Percentiles rank a stretch among this genome's conserved stretches.
Evolutionary conservation across 495 filamentous ascomycete species (phyloP).

Genomic region (Penicillium antarcticum): DNA sequence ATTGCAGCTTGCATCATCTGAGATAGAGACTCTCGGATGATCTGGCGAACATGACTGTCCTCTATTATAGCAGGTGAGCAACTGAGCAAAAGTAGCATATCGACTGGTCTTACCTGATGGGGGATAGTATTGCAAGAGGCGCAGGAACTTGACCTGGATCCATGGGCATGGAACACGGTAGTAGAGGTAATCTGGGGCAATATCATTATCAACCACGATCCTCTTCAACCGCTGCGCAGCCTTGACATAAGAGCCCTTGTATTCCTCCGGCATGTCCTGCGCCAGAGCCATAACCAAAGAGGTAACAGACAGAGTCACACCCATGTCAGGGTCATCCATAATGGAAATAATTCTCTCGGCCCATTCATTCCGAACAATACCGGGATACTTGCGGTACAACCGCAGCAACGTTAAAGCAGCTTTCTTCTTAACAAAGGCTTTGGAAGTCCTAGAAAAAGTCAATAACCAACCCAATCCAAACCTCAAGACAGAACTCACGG

Average conservation of each 20-base stretch:
- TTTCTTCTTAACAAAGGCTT: constrained; percentile 99
- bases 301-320: constrained; percentile 91
- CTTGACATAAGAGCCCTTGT: constrained; percentile 91
- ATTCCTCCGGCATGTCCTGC: constrained; percentile 89
- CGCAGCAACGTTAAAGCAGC: constrained; percentile 94
- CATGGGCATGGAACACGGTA: constrained; percentile 99
- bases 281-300: constrained; percentile 95
- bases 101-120: constrained; percentile 70
- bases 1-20: constrained; percentile 86
- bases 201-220: constrained; percentile 85
- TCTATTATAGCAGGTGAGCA: constrained; percentile 48
- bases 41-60: constrained; percentile 84
- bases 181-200: constrained; percentile 85
- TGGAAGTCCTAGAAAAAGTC: constrained; percentile 67
- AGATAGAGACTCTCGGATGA: constrained; percentile 89
- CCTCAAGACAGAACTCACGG: constrained; percentile 59
- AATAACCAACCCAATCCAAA: constrained; percentile 7
- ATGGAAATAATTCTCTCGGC: constrained; percentile 94
- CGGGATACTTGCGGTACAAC: constrained; percentile 89
- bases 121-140: constrained; percentile 91
- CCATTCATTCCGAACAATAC: constrained; percentile 95
- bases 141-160: constrained; percentile 93
- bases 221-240: constrained; percentile 85
- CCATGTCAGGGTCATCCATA: constrained; percentile 96
- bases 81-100: constrained; percentile 9